Base-by-base conservation (phyloP, 1,139 yeast species). In the Kodamaea sp. region DNA sequence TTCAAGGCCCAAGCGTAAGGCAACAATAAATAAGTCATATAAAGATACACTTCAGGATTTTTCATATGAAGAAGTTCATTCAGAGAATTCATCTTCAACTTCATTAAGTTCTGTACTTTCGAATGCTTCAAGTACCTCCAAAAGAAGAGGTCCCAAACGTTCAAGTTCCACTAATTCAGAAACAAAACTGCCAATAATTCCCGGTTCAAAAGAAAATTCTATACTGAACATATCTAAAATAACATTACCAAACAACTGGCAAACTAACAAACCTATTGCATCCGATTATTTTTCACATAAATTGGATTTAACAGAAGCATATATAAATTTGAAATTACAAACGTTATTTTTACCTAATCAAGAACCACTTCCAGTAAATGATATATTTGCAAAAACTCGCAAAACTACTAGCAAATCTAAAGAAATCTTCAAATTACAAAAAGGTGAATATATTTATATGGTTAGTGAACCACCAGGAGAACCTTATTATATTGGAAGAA, bases 391-490 rank as follows among this genome's bases (percentile, higher is more conserved):
- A 52, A 57, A 42, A 12, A 9, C 30, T 10, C 6, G 23, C 24
- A 56, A 46, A 15, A 50, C 45, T 32, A 9, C 40, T n/a, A n/a
- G n/a, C 4, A 53, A 46, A 23, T 41, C 41, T 2, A 52, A 46
- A 12, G 47, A 47, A 24, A 29, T 44, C 1, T 62, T 63, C 38
- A 55, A 53, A 31, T 47, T 78, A 15, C 47, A 48, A 6, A 77
- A 76, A 44, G 79, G 78, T 22, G 96, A 90, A 42, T 82, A 74
- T 47, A 84, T 90, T 5, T 90, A 86, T 57, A 81, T 92, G 79
- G 73, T 89, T 23, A 81, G 95, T 47, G 97, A 88, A 57, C 97
- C 97, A 1, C 92, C 96, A 0, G 95, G 96, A 1, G 97, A 90
- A 52, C 97, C 97, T 0, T 90, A 86, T 63, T 89, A 87, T 54